Evolutionary conservation across 2,329 filamentous ascomycete genomes (phyloP).

Genomic region (Penicillium sp.): DNA sequence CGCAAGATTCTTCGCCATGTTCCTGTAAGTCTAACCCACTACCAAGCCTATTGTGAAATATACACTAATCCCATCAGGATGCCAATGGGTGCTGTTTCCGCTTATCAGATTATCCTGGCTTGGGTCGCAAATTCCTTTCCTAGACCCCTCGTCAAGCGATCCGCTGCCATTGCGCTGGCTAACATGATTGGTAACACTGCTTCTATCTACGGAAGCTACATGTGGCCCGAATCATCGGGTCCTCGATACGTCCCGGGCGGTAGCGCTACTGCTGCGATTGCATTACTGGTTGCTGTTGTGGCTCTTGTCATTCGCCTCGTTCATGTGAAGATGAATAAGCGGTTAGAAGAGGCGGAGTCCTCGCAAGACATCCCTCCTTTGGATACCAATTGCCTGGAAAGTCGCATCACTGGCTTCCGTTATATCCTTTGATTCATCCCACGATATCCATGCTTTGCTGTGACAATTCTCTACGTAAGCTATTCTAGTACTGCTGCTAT

Average conservation of each 20-base stretch:
- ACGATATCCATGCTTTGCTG: neutral
- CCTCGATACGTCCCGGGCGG: constrained; percentile 41
- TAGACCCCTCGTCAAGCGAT: constrained; percentile 47
- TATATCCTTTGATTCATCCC: constrained; percentile 21
- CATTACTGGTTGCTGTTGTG: constrained; percentile 34
- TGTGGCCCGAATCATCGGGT: constrained; percentile 35
- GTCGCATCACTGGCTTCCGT: constrained; percentile 12
- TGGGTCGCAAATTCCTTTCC: constrained; percentile 47
- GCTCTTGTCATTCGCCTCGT: constrained; percentile 35
- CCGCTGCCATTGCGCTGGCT: constrained; percentile 43
- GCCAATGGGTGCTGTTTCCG: constrained; percentile 54
- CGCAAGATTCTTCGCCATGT: constrained; percentile 63
- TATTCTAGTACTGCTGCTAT: neutral
- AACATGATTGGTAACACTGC: constrained; percentile 44
- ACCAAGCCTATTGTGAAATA: neutral
- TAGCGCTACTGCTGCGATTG: constrained; percentile 36
- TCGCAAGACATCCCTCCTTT: neutral
- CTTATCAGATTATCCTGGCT: constrained; percentile 46
- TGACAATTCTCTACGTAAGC: neutral
- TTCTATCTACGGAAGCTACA: constrained; percentile 44
- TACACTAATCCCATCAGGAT: constrained; percentile 35
- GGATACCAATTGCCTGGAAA: constrained; percentile 5
- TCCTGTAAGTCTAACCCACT: constrained; percentile 39
- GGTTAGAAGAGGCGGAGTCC: constrained; percentile 24
- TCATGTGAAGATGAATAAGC: constrained; percentile 36